Evolutionary conservation across 768 basidiomycete species (phyloP), one percentile per base, ranked within the genome.

Genomic region (Lepiota subincarnata): DNA sequence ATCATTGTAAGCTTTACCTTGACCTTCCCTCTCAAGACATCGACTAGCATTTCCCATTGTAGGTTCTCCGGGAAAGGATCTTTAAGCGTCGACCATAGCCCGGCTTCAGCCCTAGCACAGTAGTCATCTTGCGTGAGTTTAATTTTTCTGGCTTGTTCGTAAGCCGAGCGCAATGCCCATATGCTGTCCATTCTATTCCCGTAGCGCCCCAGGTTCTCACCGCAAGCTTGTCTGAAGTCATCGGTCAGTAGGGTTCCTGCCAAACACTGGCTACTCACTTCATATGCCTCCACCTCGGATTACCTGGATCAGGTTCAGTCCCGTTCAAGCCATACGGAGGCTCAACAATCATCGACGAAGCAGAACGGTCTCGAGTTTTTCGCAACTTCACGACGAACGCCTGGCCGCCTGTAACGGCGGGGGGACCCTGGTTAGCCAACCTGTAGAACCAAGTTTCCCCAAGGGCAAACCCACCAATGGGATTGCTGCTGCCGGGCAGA

Each of bases 361-460:
- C 78, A 0, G 90, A 87, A 19, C 84, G 81, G 57, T 91, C 88
- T 36, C 74, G 65, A 1, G 92, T 92, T 63, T 80, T 82, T 16
- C 95, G 81, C 20, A 92, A 73, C 66, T 97, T 97, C 61, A 95
- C 77, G 62, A 90, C 77, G 63, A 92, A 93, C 0, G 92, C 89
- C 65, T 95, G 90, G 4, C 93, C 93, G 46, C 88, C 92, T 91
- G 59, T 13, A 34, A 20, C 36, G 43, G 14, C 18, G 11, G 19
- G 38, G 34, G 28, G n/a, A n/a, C 18, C 28, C 11, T 28, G 4
- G 19, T 6, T 48, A 14, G 34, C 28, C 38, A 44, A 1, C 18
- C 2, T 24, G 1, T 16, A 42, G 26, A n/a, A n/a, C 34, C 36
- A 26, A 36, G 8, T 10, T 16, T 7, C 19, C 13, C 20, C 16